Evolutionary conservation across 1,284 basidiomycete species (phyloP), one percentile per base, ranked within the genome.

Genomic region (Microbotryomycetes sp.): DNA sequence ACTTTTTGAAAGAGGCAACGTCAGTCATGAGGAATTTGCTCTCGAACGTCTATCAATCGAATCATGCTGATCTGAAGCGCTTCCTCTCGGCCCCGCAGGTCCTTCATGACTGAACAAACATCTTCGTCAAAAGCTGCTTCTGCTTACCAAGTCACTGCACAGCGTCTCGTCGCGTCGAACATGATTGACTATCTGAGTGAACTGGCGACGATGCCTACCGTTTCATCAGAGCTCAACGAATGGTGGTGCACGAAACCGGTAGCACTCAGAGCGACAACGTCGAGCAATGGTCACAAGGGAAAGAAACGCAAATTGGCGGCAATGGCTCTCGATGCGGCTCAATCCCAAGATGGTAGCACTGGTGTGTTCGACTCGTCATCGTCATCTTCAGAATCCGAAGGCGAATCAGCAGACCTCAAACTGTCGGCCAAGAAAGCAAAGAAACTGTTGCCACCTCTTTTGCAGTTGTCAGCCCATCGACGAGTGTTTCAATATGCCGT

Each of bases 1-100:
- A 89, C 75, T 96, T 96, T 78, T 82, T 97, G 63, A 83, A 88
- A 45, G 92, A 96, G 71, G 80, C 88, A 29, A 59, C 67, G 83
- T 66, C 23, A 32, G 47, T 55, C 28, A n/a, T n/a, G n/a, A n/a
- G n/a, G n/a, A n/a, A 25, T 36, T 31, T 32, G 42, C 19, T 28
- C n/a, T 46, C 60, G 60, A 54, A 28, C 56, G 9, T 46, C 30
- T 56, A 30, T 47, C 51, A 14, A 55, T 58, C 54, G n/a, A 49
- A 19, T 32, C 32, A 15, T 22, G 58, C 23, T 32, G 66, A 32
- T 30, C 47, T 31, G 9, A 23, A 65, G 57, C 49, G 22, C 30
- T 49, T 25, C 22, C 22, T 60, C 57, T 49, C 23, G 28, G 50
- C 26, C 36, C 49, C 4, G 56, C 84, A 78, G 42, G 57, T 54